Base-by-base conservation (phyloP, 2,329 filamentous ascomycete genomes). In the Fusarium nurragi region DNA sequence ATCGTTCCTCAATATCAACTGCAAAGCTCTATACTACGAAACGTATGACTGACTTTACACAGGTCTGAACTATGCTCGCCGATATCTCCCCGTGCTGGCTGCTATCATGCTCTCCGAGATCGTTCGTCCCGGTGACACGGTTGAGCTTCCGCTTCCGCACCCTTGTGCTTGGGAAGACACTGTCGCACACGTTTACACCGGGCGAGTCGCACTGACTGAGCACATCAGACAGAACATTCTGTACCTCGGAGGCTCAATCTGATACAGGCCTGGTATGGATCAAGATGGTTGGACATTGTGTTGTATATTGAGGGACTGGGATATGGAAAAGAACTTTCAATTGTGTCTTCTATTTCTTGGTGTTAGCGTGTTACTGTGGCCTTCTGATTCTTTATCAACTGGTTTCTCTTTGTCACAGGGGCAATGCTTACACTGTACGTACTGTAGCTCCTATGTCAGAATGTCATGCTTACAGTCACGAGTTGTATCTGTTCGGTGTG, bases 141-240 rank as follows among this genome's bases (percentile, higher is more conserved):
- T 89, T 48, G 85, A 88, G 63, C 75, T 89, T 11, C 86, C 86
- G 0, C 64, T 89, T 52, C 86, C 86, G 2, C 78, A 83, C 54
- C 86, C 86, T 1, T 80, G 81, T 47, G 81, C 77, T 9, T 89
- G 86, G 86, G 69, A 73, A 4, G 80, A 84, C 51, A 87, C 86
- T 0, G 76, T 86, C n/a, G 75, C 77, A 5, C 84, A 85, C 66
- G 77, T 86, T 23, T 88, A 88, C 69, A 85, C 82, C 0, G 83
- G 83, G 32, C 75, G 80, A 50, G 79, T 79, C 13, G 76, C 79
- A 41, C 60, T 76, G 13, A 84, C 80, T 1, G 76, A 78, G 12
- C 77, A 78, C 3, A 79, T 86, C 40, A 79, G 71, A 52, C 77
- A 83, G 57, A 88, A 88, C 61, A 84, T 88, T 41, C 48, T 79